phyloP scores from a whole-genome alignment of 2,329 filamentous ascomycete genomes.

The Fusarium kyushuense region DNA sequence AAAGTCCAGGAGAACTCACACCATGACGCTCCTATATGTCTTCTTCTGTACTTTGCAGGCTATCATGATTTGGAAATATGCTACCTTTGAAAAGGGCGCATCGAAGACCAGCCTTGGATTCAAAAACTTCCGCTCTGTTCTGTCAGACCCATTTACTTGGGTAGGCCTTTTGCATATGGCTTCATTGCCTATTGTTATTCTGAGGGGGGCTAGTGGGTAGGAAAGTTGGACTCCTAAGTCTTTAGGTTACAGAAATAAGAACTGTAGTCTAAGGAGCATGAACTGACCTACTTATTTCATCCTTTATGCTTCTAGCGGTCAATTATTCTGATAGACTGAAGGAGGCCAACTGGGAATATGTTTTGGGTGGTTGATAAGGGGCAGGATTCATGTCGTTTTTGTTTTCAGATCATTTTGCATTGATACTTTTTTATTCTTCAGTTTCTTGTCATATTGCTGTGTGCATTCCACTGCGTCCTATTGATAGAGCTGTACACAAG shows the following conservation, averaged over 20 bases:
- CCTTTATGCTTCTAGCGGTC: too few relatives aligned
- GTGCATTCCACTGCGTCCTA: background rate
- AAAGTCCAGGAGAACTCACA: slow-evolving; percentile 5
- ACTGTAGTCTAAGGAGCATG: too few relatives aligned
- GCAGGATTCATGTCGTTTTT: background rate
- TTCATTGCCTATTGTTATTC: slow-evolving; percentile 26
- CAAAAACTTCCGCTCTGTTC: slow-evolving; percentile 33
- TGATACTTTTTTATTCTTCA: background rate
- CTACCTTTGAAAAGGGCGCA: slow-evolving; percentile 11
- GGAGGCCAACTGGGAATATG: slow-evolving; percentile 5
- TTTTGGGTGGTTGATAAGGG: background rate
- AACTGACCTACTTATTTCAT: too few relatives aligned
- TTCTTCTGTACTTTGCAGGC: slow-evolving; percentile 25
- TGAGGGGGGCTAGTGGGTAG: slow-evolving; percentile 2
- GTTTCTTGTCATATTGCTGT: background rate
- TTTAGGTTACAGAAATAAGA: too few relatives aligned
- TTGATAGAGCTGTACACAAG: background rate
- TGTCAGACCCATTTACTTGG: slow-evolving; percentile 38
- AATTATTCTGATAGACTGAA: background rate
- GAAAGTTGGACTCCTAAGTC: too few relatives aligned
- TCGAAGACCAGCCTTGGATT: slow-evolving; percentile 32
- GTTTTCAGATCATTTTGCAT: background rate
- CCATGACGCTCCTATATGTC: slow-evolving; percentile 14
- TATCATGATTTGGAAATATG: slow-evolving; percentile 24
- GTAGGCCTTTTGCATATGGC: slow-evolving; percentile 18